Evolutionary conservation across 495 filamentous ascomycete species (phyloP), one percentile per base, ranked within the genome.

Genomic region (Bombardia bombarda): DNA sequence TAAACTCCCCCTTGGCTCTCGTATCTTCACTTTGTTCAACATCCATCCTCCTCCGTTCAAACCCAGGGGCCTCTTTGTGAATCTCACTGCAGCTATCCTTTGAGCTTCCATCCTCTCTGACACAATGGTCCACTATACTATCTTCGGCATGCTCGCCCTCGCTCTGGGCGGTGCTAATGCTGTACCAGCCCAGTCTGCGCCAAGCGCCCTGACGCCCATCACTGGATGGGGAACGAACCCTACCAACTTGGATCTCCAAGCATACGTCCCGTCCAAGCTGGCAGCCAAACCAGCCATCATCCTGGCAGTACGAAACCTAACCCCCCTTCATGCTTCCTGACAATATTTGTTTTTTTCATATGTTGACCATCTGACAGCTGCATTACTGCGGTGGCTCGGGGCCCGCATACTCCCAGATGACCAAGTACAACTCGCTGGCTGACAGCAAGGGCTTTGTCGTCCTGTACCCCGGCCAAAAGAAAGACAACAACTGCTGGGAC

Each of bases 401-500:
- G 1, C 44, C 53, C 7, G 43, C 45, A 3, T 75, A 68, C 57
- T 67, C 64, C 47, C 44, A 42, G n/a, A 36, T 38, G 30, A 62
- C 69, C 1, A 60, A 64, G 7, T 70, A 68, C 44, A 56, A 61
- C 12, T 30, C 42, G 1, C 59, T 62, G 26, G 64, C 69, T 28
- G 67, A 73, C 19, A 32, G 46, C 13, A 50, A 65, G 40, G 66
- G 66, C 24, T 74, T 70, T 45, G 67, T 74, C 32, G 60, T 70
- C 23, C 60, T 71, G 22, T 75, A 69, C 46, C 70, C 71, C 1
- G 46, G 58, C 26, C 63, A 63, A 13, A 53, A 47, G 6, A 60
- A 70, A 38, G 55, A 62, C 28, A 63, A 44, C 35, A 63, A 65
- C 38, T 76, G 73, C 50, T 76, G 68, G 68, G 71, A 75, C 42